Base-by-base conservation (phyloP, 768 basidiomycete species). In the Calocybe cyanea region DNA sequence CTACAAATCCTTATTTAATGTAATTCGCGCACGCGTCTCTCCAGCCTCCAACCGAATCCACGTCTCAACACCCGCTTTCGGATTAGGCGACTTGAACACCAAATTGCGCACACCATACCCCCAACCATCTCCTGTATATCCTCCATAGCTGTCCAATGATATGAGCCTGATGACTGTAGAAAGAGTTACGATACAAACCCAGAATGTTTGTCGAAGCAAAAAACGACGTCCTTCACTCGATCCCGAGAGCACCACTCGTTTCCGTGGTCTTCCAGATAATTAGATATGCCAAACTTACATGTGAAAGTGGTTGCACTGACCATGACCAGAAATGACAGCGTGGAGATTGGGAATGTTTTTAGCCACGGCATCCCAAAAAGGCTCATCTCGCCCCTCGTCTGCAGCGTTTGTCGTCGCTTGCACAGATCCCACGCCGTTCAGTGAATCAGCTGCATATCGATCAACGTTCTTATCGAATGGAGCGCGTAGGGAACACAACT, bases 181-280 rank as follows among this genome's bases (percentile, higher is more conserved):
- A 0, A 19, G 32, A n/a, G 40, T 19, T 18, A 38, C 17, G 15
- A 18, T 28, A 47, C 67, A 10, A 52, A 85, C 80, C 85, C 86
- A 1, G 84, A 83, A 57, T 88, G 87, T 59, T 88, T 88, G 56
- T 76, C 73, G 51, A 88, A 90, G 58, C 87, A 90, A 60, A 87
- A 86, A 0, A 85, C 75, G 7, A 84, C 73, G 32, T 77, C 65
- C 49, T 79, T 78, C 3, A 70, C 72, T 1, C 75, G 73, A 49
- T 87, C 83, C 14, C 83, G 77, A 7, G 76, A 75, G 49, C 87
- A 89, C 87, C 87, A 89, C 59, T 87, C 85, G 47, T 88, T 74
- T 1, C 87, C 87, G 51, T 89, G 87, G 57, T 85, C 86, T 85
- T 51, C 25, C 20, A n/a, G 17, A 32, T 1, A 19, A 17, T 46